Evolutionary conservation across 1,284 basidiomycete species (phyloP).

Genomic region (Golubevia pallescens): DNA sequence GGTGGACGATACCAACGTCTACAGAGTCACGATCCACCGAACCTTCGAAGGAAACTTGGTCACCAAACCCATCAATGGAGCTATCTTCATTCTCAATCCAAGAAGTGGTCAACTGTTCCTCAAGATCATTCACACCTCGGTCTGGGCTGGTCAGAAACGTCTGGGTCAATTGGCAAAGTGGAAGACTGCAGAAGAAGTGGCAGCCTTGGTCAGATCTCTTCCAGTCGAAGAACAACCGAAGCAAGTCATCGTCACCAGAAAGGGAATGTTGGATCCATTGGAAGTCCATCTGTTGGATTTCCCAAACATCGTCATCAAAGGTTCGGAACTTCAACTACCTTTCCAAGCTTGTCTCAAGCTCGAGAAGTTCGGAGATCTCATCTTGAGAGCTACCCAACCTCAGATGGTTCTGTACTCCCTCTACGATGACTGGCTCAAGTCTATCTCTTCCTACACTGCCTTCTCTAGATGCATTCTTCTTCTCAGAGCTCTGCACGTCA

Average conservation of each 20-base stretch:
- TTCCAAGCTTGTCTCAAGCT: conserved; percentile 62
- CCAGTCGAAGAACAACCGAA: conserved; percentile 64
- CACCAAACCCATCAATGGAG: conserved; percentile 64
- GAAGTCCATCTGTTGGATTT: conserved; percentile 63
- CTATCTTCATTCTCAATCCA: conserved; percentile 62
- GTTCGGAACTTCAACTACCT: conserved; percentile 59
- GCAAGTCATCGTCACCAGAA: conserved; percentile 62
- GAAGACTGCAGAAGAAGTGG: conserved; percentile 64
- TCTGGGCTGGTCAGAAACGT: conserved; percentile 64
- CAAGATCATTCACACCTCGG: conserved; percentile 63
- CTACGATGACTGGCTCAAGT: conserved; percentile 63
- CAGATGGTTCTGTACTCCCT: conserved; percentile 63
- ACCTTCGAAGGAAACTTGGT: conserved; percentile 63
- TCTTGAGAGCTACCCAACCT: conserved; percentile 60
- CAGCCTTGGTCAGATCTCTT: conserved; percentile 56
- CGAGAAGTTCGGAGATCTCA: conserved; percentile 62
- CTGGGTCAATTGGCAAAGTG: conserved; percentile 64
- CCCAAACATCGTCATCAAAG: conserved; percentile 62
- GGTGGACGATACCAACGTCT: conserved; percentile 63
- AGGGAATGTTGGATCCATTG: conserved; percentile 62
- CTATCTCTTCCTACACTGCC: conserved; percentile 61
- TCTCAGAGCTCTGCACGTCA: conserved; percentile 61
- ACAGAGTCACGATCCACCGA: conserved; percentile 61
- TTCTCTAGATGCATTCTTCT: conserved; percentile 61
- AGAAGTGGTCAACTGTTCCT: conserved; percentile 62